phyloP scores from a whole-genome alignment of 805 yeast species.

The Kuraishia molischiana region DNA sequence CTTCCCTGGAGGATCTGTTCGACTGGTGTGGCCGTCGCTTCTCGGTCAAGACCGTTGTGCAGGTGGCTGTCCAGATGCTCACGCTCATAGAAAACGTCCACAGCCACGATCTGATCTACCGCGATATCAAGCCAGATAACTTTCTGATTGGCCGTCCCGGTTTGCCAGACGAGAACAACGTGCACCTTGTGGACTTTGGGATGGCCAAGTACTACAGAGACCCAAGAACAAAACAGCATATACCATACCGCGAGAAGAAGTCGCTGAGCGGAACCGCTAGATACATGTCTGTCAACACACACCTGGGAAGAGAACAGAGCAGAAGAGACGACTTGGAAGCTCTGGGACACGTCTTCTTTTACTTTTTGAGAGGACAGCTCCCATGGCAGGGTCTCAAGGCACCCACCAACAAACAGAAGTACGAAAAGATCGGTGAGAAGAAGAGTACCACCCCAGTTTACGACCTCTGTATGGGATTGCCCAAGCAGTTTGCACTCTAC shows the following conservation, averaged over 20 bases:
- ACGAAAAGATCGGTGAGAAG: slow-evolving; percentile 95
- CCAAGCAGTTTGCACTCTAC: slow-evolving; percentile 89
- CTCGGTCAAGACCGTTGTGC: slow-evolving; percentile 79
- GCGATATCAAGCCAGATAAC: slow-evolving; percentile 97
- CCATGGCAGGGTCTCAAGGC: slow-evolving; percentile 99
- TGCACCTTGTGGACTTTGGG: slow-evolving; percentile 92
- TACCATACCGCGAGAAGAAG: slow-evolving; percentile 94
- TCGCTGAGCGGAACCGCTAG: slow-evolving; percentile 97
- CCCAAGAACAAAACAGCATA: slow-evolving; percentile 90
- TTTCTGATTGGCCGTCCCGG: slow-evolving; percentile 88
- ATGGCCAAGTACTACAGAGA: slow-evolving; percentile 98
- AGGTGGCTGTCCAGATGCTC: slow-evolving; percentile 93
- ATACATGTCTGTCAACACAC: slow-evolving; percentile 96
- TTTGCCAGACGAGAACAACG: slow-evolving; percentile 71
- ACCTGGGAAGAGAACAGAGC: slow-evolving; percentile 92
- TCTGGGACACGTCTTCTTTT: slow-evolving; percentile 92
- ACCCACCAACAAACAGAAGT: slow-evolving; percentile 94
- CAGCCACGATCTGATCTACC: slow-evolving; percentile 80
- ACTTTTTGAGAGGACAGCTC: slow-evolving; percentile 84
- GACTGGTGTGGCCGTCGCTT: slow-evolving; percentile 98
- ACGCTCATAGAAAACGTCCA: slow-evolving; percentile 79
- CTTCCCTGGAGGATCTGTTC: slow-evolving; percentile 89
- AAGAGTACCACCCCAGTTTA: slow-evolving; percentile 82
- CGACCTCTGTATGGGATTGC: slow-evolving; percentile 82
- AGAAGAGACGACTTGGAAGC: slow-evolving; percentile 96